Evolutionary conservation across 345 rosid species (phyloP).

Genomic region (Acer yangbiense): DNA sequence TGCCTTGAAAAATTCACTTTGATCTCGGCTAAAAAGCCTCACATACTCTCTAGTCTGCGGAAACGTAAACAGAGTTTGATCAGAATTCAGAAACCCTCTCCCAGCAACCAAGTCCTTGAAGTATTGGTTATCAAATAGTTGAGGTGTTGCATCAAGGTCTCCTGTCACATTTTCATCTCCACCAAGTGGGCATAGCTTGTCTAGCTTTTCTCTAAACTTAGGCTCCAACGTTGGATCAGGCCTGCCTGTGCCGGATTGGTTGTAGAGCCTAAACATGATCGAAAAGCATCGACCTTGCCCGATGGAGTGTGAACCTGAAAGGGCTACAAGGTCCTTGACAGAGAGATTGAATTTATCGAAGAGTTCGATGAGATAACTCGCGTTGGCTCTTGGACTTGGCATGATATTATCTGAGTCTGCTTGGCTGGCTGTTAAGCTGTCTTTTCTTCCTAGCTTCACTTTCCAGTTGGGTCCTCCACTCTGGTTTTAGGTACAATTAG

Average conservation of each 20-base stretch:
- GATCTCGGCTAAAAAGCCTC: constrained; percentile 46
- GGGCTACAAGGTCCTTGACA: constrained; percentile 76
- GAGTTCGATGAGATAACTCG: constrained; percentile 60
- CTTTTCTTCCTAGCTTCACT: constrained; percentile 79
- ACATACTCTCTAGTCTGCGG: constrained; percentile 58
- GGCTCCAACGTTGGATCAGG: constrained; percentile 75
- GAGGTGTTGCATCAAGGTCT: constrained; percentile 73
- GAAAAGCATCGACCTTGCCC: constrained; percentile 93
- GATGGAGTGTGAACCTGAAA: constrained; percentile 93
- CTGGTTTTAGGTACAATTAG: constrained; percentile 31
- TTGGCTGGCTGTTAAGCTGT: constrained; percentile 82
- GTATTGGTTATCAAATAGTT: constrained; percentile 66
- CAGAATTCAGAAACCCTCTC: constrained; percentile 90
- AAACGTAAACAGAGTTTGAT: constrained; percentile 68
- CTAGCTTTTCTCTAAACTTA: constrained; percentile 46
- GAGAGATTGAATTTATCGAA: constrained; percentile 69
- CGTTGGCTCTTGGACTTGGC: constrained; percentile 93
- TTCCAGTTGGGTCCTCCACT: constrained; percentile 90
- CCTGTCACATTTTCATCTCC: constrained; percentile 76
- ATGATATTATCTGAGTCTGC: constrained; percentile 65
- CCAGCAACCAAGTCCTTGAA: constrained; percentile 83
- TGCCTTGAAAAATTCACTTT: constrained; percentile 58
- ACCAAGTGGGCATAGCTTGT: constrained; percentile 65
- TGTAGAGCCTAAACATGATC: constrained; percentile 78
- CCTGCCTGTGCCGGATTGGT: constrained; percentile 76